Conservation (phyloP, 805 yeast species). For the Saccharomycopsis fodiens region DNA sequence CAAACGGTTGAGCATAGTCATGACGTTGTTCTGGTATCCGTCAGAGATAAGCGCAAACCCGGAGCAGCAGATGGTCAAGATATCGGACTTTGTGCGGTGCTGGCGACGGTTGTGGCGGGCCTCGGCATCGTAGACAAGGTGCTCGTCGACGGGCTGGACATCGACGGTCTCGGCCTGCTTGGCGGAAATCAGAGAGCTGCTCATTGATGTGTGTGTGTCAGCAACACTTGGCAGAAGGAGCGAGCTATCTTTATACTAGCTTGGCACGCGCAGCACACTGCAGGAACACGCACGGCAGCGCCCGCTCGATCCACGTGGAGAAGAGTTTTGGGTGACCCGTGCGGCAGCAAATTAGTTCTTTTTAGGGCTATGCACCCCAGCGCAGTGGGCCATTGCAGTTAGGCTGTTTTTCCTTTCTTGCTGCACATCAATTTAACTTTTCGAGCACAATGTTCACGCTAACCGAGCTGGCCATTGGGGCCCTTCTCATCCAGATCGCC, state of each 20-base stretch:
- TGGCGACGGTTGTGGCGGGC: slow-evolving; percentile 22
- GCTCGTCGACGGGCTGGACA: neutral
- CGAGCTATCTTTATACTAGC: too few relatives aligned
- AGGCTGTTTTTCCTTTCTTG: neutral
- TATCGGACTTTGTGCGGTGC: slow-evolving; percentile 29
- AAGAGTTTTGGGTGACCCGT: neutral
- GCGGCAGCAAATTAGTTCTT: too few relatives aligned
- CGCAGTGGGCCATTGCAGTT: too few relatives aligned
- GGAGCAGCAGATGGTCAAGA: slow-evolving; percentile 49
- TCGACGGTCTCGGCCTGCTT: neutral
- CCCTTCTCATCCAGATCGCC: slow-evolving; percentile 37
- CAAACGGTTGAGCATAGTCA: slow-evolving; percentile 60
- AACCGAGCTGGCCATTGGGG: slow-evolving; percentile 37
- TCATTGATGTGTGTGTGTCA: too few relatives aligned
- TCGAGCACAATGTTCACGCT: slow-evolving; percentile 36
- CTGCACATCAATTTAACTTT: neutral
- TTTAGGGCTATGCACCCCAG: too few relatives aligned
- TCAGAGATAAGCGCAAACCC: slow-evolving; percentile 74
- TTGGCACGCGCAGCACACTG: too few relatives aligned
- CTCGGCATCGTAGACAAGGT: slow-evolving; percentile 20
- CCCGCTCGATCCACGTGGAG: neutral
- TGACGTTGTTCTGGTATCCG: slow-evolving; percentile 68
- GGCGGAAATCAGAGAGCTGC: too few relatives aligned
- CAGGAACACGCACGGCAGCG: too few relatives aligned
- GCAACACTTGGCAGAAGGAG: too few relatives aligned